Conservation (phyloP, 2,329 filamentous ascomycete species). For the Tolypocladium cylindrosporum region DNA sequence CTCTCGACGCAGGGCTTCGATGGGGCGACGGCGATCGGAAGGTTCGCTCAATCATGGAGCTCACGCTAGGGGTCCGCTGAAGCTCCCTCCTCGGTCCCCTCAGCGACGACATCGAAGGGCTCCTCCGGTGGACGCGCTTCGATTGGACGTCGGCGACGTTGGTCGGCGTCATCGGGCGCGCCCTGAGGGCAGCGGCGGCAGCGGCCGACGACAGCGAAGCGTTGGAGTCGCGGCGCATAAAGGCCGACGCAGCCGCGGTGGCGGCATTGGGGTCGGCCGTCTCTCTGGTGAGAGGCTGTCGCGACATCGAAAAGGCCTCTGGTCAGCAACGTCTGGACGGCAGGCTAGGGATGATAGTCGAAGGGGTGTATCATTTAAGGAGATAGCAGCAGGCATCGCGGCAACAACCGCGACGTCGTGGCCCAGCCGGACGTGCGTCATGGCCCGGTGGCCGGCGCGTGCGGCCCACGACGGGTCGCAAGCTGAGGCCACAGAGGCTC, state of each 20-base stretch:
- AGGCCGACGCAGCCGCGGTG: conserved; percentile 72
- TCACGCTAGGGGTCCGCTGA: conserved; percentile 57
- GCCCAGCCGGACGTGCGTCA: conserved; percentile 1
- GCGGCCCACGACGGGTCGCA: not conserved
- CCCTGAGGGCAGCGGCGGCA: conserved; percentile 74
- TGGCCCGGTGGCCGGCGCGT: not conserved
- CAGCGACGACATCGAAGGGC: conserved; percentile 60
- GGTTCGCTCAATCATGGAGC: conserved; percentile 81
- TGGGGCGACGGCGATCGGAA: conserved; percentile 67
- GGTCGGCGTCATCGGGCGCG: conserved; percentile 67
- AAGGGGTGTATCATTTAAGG: not conserved
- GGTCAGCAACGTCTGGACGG: conserved; percentile 10
- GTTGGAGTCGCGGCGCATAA: conserved; percentile 57
- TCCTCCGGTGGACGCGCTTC: conserved; percentile 69
- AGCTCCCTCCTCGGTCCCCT: conserved; percentile 37
- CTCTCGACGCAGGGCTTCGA: conserved; percentile 30
- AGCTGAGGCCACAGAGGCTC: not conserved
- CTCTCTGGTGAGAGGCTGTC: conserved; percentile 51
- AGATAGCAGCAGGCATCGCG: not conserved
- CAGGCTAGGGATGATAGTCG: not conserved
- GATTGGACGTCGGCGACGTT: conserved; percentile 77
- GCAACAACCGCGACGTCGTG: not conserved
- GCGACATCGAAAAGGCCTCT: conserved; percentile 7
- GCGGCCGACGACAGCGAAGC: conserved; percentile 71
- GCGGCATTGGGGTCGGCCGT: conserved; percentile 65